Evolutionary conservation across 2,329 filamentous ascomycete genomes (phyloP), one percentile per base, ranked within the genome.

Genomic region (Microdochium bolleyi): DNA sequence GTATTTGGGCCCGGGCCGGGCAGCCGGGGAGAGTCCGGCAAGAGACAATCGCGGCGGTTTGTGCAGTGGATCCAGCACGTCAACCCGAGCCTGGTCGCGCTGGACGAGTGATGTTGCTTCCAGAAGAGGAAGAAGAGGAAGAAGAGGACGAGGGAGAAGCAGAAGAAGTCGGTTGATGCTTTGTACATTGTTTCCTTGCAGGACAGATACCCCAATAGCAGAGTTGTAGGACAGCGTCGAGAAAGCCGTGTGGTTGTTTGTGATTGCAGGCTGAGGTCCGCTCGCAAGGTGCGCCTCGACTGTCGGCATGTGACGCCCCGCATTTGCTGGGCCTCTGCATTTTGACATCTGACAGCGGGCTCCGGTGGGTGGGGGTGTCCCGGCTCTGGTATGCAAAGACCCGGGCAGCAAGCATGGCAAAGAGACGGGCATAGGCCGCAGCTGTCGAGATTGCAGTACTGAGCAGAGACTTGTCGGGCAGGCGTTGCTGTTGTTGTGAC

Each of bases 181-280:
- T 34, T 34, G 30, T 14, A 34, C 30, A 34, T 34, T 34, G 30
- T 34, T 34, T 34, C 30, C 30, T 34, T 34, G 30, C 8, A 8
- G 14, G 30, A 8, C 30, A 34, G 58, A 55, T 8, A 62, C 57
- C 51, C 55, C 51, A 37, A 24, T 57, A 1, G 52, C 56, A 1
- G 52, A 52, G n/a, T 34, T 60, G 63, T 3, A 62, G 57, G 49
- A 51, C 60, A 14, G 62, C n/a, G n/a, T n/a, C n/a, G n/a, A n/a
- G 64, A 41, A 52, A 49, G 14, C 57, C 57, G 10, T 46, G 50
- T 2, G 63, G 65, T 13, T 55, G 60, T 19, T 53, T 54, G 32
- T 65, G 61, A 63, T 50, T 64, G 19, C 55, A 57, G 22, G 21
- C 10, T 2, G 51, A 60, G 11, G 61, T 58, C 24, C 53, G 54